Evolutionary conservation across 2,329 filamentous ascomycete species (phyloP), one percentile per base, ranked within the genome.

Genomic region (Corynespora cassiicola): DNA sequence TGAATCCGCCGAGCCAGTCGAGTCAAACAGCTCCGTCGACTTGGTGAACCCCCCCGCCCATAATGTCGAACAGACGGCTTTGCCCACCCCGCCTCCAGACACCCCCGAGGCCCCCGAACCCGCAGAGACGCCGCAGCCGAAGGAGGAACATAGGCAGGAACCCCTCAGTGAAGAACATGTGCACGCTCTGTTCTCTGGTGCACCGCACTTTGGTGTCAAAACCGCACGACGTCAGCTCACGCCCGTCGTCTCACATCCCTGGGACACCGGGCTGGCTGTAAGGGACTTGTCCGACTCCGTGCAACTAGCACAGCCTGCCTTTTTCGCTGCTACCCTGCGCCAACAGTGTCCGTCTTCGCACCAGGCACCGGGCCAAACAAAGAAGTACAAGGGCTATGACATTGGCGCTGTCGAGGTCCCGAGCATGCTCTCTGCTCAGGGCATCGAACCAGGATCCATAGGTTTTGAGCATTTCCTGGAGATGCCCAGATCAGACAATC

Each of bases 131-230:
- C 21, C 36, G 12, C 15, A 32, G 17, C 25, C 33, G 6, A 33
- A 39, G 18, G 43, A 39, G 24, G 45, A 42, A n/a, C 44, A 54
- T 2, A 51, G 51, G 16, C 23, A 36, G n/a, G 47, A 56, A 7
- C 17, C 40, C 1, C 41, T 68, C 16, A 56, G 42, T 53, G 75
- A 81, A 29, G 70, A 74, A 25, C 82, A 87, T 50, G 71, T 88
- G 34, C 81, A 85, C 68, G 81, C 82, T 65, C 77, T 88, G 56
- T 89, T 88, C 72, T 86, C 85, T 17, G 85, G 86, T n/a, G 86
- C 86, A 27, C 86, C 86, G 47, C 84, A 87, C 61, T 88, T 85
- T 71, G 84, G 82, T 63, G 77, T 81, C 50, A 76, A 80, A 35
- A 78, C 75, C 41, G 77, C 82, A 52, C 78, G 79, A 75, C 60